Conservation (phyloP, 495 filamentous ascomycete species). For the Stereocaulon alpinum region DNA sequence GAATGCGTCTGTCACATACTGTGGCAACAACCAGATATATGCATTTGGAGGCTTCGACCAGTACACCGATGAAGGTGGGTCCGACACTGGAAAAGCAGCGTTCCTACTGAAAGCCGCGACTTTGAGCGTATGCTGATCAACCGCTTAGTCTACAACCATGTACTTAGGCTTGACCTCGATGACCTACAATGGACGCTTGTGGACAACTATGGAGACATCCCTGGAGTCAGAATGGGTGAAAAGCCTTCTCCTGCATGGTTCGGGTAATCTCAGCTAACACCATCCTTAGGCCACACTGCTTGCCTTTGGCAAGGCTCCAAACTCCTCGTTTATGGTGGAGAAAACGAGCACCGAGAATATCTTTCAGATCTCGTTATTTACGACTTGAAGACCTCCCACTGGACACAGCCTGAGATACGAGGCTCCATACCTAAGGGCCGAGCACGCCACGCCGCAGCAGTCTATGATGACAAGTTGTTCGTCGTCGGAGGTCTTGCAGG, state of each 20-base stretch:
- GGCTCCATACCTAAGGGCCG: constrained; percentile 78
- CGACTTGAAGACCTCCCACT: constrained; percentile 83
- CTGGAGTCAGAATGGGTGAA: constrained; percentile 93
- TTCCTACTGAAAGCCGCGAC: constrained; percentile 4
- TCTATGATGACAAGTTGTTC: constrained; percentile 94
- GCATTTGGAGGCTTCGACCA: constrained; percentile 99
- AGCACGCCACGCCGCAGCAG: constrained; percentile 83
- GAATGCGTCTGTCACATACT: constrained; percentile 96
- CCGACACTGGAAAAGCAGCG: constrained; percentile 74
- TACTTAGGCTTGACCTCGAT: constrained; percentile 73
- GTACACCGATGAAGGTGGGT: constrained; percentile 81
- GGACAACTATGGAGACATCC: constrained; percentile 97
- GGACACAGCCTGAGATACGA: constrained; percentile 80
- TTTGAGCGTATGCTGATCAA: constrained; percentile 16
- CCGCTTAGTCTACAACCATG: constrained; percentile 83
- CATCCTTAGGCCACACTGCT: constrained; percentile 73
- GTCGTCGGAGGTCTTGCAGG: constrained; percentile 85
- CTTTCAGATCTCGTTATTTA: constrained; percentile 94
- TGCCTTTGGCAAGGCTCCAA: constrained; percentile 90
- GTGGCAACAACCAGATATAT: constrained; percentile 90
- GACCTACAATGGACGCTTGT: constrained; percentile 88
- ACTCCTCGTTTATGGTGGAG: constrained; percentile 87
- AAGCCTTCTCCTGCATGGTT: constrained; percentile 10
- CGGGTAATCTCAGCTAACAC: constrained; percentile 6
- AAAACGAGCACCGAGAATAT: constrained; percentile 93